A percentile compares a stretch with the other conserved stretches of the same genome.
Conservation (phyloP, 306 rosid species). For the Sicyos edulis region DNA sequence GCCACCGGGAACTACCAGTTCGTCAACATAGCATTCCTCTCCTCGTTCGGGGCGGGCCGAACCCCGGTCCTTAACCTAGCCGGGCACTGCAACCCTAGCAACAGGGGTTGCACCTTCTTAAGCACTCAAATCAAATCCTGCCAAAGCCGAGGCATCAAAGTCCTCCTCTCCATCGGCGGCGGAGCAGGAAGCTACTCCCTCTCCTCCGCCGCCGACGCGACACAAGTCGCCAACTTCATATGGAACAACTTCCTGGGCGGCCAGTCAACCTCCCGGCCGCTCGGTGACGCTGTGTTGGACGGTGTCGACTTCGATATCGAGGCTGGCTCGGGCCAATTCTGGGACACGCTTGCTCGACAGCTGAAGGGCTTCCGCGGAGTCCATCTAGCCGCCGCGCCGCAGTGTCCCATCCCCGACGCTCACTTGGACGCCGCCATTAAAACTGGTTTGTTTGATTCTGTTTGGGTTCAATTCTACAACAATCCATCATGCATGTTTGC, state of each 20-base stretch:
- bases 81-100: slow-evolving; percentile 35
- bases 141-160: slow-evolving; percentile 40
- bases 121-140: slow-evolving; percentile 37
- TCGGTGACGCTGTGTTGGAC: slow-evolving; percentile 44
- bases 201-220: slow-evolving; percentile 39
- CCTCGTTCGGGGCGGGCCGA: slow-evolving; percentile 39
- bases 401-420: slow-evolving; percentile 46
- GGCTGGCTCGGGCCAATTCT: slow-evolving; percentile 23
- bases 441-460: slow-evolving; percentile 47
- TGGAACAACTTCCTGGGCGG: slow-evolving; percentile 65
- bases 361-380: slow-evolving; percentile 27
- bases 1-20: slow-evolving; percentile 49
- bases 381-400: slow-evolving; percentile 50
- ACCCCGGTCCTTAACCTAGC: slow-evolving; percentile 39
- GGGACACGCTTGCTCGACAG: slow-evolving; percentile 37
- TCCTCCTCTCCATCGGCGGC: slow-evolving; percentile 63
- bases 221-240: slow-evolving; percentile 33
- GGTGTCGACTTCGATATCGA: slow-evolving; percentile 65
- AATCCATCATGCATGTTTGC: slow-evolving; percentile 44
- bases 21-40: slow-evolving; percentile 55
- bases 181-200: slow-evolving; percentile 33
- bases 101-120: slow-evolving; percentile 25
- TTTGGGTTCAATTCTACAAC: slow-evolving; percentile 83
- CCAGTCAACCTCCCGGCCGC: slow-evolving; percentile 33
- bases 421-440: slow-evolving; percentile 35